Evolutionary conservation across 306 rosid genomes (phyloP).

Genomic region (Sicyos edulis): DNA sequence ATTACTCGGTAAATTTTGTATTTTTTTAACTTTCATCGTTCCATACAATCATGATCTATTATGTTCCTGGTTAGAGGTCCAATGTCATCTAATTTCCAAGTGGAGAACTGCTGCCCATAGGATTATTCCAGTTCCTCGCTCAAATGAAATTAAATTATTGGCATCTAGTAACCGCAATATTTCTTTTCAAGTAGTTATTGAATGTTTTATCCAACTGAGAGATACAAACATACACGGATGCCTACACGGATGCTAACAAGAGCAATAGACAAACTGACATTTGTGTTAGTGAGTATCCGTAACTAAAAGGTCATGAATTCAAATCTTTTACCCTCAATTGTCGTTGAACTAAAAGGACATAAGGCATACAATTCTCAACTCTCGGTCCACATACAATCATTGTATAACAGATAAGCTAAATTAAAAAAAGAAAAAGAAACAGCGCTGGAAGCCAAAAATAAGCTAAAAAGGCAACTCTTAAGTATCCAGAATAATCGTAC

Average conservation of each 20-base stretch:
- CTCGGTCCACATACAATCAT: background rate
- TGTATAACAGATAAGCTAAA: background rate
- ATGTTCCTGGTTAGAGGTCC: background rate
- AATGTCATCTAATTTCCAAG: background rate
- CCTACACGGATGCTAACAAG: too few relatives aligned
- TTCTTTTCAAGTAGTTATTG: background rate
- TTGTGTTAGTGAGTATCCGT: too few relatives aligned
- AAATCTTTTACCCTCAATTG: too few relatives aligned
- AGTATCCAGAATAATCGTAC: background rate
- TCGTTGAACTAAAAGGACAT: background rate
- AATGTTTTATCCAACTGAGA: background rate
- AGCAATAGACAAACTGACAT: too few relatives aligned
- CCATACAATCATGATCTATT: too few relatives aligned
- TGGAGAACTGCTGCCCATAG: background rate
- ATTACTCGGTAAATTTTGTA: too few relatives aligned
- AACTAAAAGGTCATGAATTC: too few relatives aligned
- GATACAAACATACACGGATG: too few relatives aligned
- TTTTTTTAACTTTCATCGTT: too few relatives aligned
- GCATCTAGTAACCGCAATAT: background rate
- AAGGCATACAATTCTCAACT: background rate
- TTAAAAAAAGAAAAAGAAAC: too few relatives aligned
- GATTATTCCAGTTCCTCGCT: background rate
- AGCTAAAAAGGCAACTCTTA: background rate
- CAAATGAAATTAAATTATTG: background rate
- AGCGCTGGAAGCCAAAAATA: background rate